Percentiles rank a stretch among this genome's conserved stretches.
These are phyloP conservation scores for Penicillium robsamsonii DNA, from an alignment of 495 filamentous ascomycete species.

Conservation along the genomic window DNA sequence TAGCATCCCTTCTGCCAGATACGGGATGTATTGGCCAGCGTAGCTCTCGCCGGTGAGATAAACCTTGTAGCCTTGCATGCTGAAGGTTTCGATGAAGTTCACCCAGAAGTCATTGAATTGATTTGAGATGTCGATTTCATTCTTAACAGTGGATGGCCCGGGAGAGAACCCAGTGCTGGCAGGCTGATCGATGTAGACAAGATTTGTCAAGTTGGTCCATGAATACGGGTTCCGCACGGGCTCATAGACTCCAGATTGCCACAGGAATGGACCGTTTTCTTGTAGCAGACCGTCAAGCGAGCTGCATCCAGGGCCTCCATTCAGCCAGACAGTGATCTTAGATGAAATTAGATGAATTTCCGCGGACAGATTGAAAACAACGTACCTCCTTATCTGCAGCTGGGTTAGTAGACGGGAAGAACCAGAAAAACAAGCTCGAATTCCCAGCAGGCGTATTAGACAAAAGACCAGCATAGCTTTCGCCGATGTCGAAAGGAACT, in stretches of 20 bases:
- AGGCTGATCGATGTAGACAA: slow-evolving; percentile 75
- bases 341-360: slow-evolving; percentile 12
- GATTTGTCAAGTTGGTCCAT: slow-evolving; percentile 74
- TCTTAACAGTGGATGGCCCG: slow-evolving; percentile 57
- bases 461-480: slow-evolving; percentile 72
- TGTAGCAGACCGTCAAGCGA: slow-evolving; percentile 69
- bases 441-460: slow-evolving; percentile 58
- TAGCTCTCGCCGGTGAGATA: slow-evolving; percentile 72
- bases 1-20: slow-evolving; percentile 73
- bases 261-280: slow-evolving; percentile 75
- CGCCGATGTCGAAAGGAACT: slow-evolving; percentile 72
- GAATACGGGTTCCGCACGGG: slow-evolving; percentile 65
- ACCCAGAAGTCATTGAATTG: slow-evolving; percentile 72
- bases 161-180: slow-evolving; percentile 72
- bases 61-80: slow-evolving; percentile 58
- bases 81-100: slow-evolving; percentile 67
- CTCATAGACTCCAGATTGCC: slow-evolving; percentile 64
- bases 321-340: slow-evolving; percentile 68
- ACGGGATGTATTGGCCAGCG: slow-evolving; percentile 76
- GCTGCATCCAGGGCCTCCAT: slow-evolving; percentile 68
- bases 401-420: slow-evolving; percentile 62
- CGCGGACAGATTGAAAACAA: slow-evolving; percentile 28
- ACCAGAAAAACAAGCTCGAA: slow-evolving; percentile 72
- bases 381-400: slow-evolving; percentile 58
- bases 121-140: slow-evolving; percentile 61